Base-by-base conservation (phyloP, 176 grass and related monocot genomes). In the Secale cereale region DNA sequence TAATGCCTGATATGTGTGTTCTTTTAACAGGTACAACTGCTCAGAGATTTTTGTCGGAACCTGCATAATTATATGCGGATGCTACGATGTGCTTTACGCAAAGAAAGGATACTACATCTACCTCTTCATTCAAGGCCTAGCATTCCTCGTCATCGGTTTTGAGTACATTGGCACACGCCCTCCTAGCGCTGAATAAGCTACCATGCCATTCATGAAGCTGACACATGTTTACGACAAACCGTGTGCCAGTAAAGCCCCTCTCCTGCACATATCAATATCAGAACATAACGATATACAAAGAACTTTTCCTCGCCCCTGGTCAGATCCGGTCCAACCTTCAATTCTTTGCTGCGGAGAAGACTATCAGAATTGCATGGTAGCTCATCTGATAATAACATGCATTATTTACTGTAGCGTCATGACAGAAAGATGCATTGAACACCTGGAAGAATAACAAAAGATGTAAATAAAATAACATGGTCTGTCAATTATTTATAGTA, bases 101-200 rank as follows among this genome's bases (percentile, higher is more conserved):
- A 91, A 92, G 2, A 95, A 89, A 77, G 90, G 91, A 78, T 98
- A 98, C 69, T 95, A 73, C 83, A 82, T 95, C 57, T 98, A 84
- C 68, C 91, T 98, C 61, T 90, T 92, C 74, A 35, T 91, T 83
- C 96, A 95, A 81, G 86, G 93, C 27, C 43, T 86, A 4, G 81
- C 91, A 78, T 98, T 98, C 75, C 85, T 98, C 27, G 81, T 98
- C 27, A 61, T 79, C 7, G 93, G 93, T 78, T 92, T 91, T 86
- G 93, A 91, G 39, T 95, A 90, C 70, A 78, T 98, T 5, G 93
- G 89, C 7, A 93, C 83, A 77, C 15, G 63, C 71, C 80, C 86
- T 85, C 91, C 94, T 54, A 30, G 28, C 50, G 8, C 83, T 52
- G 52, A 85, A 69, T 92, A 70, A 86, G 76, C 14, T 50, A 8